Percentiles rank a stretch among this genome's conserved stretches.
These are phyloP conservation scores for Usnea hakonensis DNA, from an alignment of 495 filamentous ascomycete species.

Conservation along the genomic window DNA sequence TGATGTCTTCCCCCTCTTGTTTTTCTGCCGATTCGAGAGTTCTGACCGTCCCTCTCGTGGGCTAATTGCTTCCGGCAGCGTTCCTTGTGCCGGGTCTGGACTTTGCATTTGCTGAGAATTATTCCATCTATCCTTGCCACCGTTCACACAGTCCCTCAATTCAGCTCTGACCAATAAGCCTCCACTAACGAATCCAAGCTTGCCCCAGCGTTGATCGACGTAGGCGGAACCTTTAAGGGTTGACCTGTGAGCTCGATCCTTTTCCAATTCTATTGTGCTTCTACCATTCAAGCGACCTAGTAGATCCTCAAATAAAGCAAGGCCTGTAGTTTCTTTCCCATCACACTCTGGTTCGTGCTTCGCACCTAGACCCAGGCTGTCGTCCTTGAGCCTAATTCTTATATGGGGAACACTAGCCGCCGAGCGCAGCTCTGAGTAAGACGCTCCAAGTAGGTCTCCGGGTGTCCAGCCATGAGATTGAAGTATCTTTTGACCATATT, in stretches of 20 bases:
- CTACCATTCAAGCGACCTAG: constrained; percentile 88
- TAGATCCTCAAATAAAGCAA: constrained; percentile 74
- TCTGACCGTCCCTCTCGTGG: neutral
- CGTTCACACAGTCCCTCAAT: neutral
- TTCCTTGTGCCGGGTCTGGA: neutral
- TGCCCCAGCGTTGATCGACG: constrained; percentile 59
- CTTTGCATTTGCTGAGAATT: neutral
- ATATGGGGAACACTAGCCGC: constrained; percentile 71
- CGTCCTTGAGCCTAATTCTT: constrained; percentile 72
- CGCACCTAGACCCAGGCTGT: constrained; percentile 81
- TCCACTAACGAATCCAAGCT: constrained; percentile 72
- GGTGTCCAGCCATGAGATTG: constrained; percentile 84
- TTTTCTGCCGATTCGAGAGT: neutral
- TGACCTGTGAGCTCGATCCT: constrained; percentile 54
- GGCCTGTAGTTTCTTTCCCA: constrained; percentile 67
- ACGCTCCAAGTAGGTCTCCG: constrained; percentile 67
- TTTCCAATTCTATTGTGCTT: constrained; percentile 55
- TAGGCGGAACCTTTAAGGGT: constrained; percentile 60
- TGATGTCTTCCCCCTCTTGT: neutral
- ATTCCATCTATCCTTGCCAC: neutral
- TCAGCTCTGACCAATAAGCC: constrained; percentile 51
- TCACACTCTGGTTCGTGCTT: constrained; percentile 50
- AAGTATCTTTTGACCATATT: constrained; percentile 82
- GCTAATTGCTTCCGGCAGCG: neutral
- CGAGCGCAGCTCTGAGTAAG: constrained; percentile 66